Percentiles rank a stretch among this genome's conserved stretches.
These are phyloP conservation scores for maize (Zea mays) DNA, from an alignment of 176 grass and related monocot genomes.

Conservation along the genomic window Zm-B73-REFERENCE-NAM-5.0 NC_050102.1:150741001-150741500, in stretches of 20 bases:
- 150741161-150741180: constrained; percentile 28
- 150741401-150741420: constrained; percentile 64
- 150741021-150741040: neutral
- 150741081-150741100: neutral
- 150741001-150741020: neutral
- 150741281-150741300: constrained; percentile 74
- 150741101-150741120: neutral
- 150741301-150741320: constrained; percentile 64
- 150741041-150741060: neutral
- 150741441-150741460: constrained; percentile 61
- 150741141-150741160: neutral
- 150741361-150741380: constrained; percentile 9
- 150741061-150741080: neutral
- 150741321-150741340: constrained; percentile 73
- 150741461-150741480: constrained; percentile 7
- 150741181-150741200: constrained; percentile 57
- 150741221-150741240: constrained; percentile 48
- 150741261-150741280: constrained; percentile 64
- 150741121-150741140: neutral
- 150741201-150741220: constrained; percentile 32
- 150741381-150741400: neutral
- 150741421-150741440: constrained; percentile 64
- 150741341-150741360: constrained; percentile 3
- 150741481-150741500: neutral
- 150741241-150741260: constrained; percentile 63